Base-by-base conservation (phyloP, 129 eudicot species). In the Apium graveolens region DNA sequence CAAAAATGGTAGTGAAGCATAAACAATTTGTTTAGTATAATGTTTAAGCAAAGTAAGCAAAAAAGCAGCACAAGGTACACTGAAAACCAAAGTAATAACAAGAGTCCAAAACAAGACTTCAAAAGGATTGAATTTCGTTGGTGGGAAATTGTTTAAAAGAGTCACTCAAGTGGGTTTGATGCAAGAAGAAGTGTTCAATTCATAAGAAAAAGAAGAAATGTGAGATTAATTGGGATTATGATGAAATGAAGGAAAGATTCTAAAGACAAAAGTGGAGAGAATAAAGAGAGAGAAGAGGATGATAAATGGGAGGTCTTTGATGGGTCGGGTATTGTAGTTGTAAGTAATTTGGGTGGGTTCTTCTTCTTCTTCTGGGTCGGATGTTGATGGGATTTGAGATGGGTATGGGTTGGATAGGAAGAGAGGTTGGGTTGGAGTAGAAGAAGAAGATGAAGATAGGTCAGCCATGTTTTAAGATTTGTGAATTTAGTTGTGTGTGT, bases 1-100 rank as follows among this genome's bases (percentile, higher is more conserved):
- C 73, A 49, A 90, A 88, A 90, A 88, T 1, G 97, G 99, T 27
- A 90, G 86, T 7, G 95, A 88, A 14, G 79, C 82, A 79, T 95
- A 95, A 73, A 95, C 94, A 78, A 95, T 85, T 92, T 95, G 97
- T 81, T 95, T 95, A 45, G 99, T 82, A 81, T 87, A 95, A 74
- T 81, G 96, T 80, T 92, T 95, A 77, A 95, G 95, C 78, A 94
- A 84, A 76, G 85, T 81, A 31, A 95, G 91, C 20, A 92, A 80
- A 81, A 76, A 86, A 32, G 89, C 73, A 0, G 88, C 85, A 70
- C 92, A 80, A 60, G 99, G 99, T 49, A 83, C 78, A 81, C 99
- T 95, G 29, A 95, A 57, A 80, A 92, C 24, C 71, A 95, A 80
- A 70, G 99, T 95, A 74, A 90, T 78, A 35, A 90, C 95, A 75